A percentile compares a stretch with the other conserved stretches of the same genome.
Conservation (phyloP, 2,329 filamentous ascomycete species). For the Aspergillus fijiensis region DNA sequence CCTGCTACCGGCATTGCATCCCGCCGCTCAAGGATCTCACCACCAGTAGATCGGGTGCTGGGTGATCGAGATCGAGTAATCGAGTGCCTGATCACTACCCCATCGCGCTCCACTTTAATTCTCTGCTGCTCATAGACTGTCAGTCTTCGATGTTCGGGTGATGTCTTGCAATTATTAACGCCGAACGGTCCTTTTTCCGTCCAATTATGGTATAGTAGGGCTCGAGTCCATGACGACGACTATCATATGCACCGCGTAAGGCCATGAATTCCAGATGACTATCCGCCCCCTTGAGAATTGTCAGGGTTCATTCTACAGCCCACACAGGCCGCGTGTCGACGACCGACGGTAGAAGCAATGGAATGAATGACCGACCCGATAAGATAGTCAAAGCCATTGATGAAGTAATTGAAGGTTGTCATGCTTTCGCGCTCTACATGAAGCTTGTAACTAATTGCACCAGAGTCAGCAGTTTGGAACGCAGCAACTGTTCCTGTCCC, state of each 20-base stretch:
- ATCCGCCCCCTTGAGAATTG: background rate
- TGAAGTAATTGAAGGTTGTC: background rate
- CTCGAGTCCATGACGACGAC: background rate
- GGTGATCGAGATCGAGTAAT: background rate
- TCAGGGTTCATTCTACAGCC: background rate
- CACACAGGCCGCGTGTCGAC: background rate
- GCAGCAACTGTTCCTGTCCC: no score
- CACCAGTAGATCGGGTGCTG: background rate
- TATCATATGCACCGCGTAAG: background rate
- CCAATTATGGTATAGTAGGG: background rate
- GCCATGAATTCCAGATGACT: background rate
- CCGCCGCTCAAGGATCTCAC: background rate
- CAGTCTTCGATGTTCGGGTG: background rate
- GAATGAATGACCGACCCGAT: background rate
- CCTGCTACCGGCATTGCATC: background rate
- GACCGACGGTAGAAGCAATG: background rate
- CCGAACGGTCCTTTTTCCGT: background rate
- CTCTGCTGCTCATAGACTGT: no score
- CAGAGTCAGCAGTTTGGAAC: background rate
- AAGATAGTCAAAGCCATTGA: background rate
- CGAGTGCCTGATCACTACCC: background rate
- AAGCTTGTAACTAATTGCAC: background rate
- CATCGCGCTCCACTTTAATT: background rate
- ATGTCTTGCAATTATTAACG: background rate
- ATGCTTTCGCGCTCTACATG: background rate